A percentile compares a stretch with the other conserved stretches of the same genome.
phyloP scores from a whole-genome alignment of 2,329 filamentous ascomycete species.

The Colletotrichum tofieldiae region DNA sequence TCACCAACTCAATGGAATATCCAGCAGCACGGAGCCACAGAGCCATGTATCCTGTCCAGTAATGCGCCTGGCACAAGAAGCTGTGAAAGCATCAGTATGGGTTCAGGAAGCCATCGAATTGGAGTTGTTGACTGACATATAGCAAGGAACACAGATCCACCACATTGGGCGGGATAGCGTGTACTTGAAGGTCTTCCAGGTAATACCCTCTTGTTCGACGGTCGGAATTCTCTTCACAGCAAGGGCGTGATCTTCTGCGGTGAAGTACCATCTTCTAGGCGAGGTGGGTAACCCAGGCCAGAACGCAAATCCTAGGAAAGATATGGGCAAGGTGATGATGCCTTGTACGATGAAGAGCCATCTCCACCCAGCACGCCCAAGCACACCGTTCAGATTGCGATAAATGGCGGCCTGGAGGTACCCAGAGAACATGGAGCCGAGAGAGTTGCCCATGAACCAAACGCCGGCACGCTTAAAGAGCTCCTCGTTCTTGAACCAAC shows the following conservation, averaged over 20 bases:
- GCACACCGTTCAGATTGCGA: conserved; percentile 64
- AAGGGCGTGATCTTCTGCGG: conserved; percentile 47
- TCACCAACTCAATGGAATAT: conserved; percentile 41
- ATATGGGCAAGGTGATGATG: conserved; percentile 46
- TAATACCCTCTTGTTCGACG: conserved; percentile 45
- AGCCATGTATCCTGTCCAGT: conserved; percentile 46
- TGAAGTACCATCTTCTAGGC: conserved; percentile 50
- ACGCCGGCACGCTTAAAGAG: conserved; percentile 67
- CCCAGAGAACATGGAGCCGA: conserved; percentile 70
- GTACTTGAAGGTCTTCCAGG: conserved; percentile 46
- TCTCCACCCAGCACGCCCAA: conserved; percentile 57
- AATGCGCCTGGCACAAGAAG: conserved; percentile 46
- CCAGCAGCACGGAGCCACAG: conserved; percentile 40
- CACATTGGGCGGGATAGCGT: conserved; percentile 45
- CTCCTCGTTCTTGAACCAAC: conserved; percentile 57
- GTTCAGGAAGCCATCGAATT: accelerated
- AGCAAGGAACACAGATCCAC: conserved; percentile 46
- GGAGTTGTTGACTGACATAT: conserved; percentile 27
- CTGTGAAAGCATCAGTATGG: conserved; percentile 22
- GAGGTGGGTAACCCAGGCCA: conserved; percentile 53
- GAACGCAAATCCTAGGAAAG: conserved; percentile 48
- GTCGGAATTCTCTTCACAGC: conserved; percentile 48
- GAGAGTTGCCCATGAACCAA: conserved; percentile 65
- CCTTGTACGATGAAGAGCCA: conserved; percentile 61
- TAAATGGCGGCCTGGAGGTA: conserved; percentile 71